Percentiles rank a stretch among this genome's conserved stretches.
Conservation (phyloP, 2,329 filamentous ascomycete species). For the Monosporascus sp. region DNA sequence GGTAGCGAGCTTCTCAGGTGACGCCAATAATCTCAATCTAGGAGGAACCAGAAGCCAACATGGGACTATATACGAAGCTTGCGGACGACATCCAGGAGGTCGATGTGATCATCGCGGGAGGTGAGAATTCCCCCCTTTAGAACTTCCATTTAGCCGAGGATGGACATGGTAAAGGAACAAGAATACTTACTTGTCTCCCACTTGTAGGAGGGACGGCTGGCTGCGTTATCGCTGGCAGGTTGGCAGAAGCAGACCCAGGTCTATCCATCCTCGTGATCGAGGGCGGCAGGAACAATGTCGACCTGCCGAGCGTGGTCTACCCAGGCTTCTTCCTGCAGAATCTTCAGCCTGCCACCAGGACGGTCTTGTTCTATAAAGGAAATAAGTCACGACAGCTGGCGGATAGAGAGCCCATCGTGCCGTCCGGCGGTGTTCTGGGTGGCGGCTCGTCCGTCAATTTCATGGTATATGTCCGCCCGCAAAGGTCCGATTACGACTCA, state of each 20-base stretch:
- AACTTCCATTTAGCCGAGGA: not conserved
- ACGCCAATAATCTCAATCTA: too few relatives aligned
- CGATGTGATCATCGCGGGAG: slow-evolving; percentile 6
- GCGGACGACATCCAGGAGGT: slow-evolving; percentile 2
- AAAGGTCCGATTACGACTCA: slow-evolving; percentile 18
- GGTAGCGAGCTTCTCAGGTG: too few relatives aligned
- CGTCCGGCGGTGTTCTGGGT: slow-evolving; percentile 39
- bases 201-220: slow-evolving; percentile 11
- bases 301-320: slow-evolving; percentile 19
- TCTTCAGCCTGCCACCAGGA: slow-evolving; percentile 37
- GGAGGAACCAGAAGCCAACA: not conserved
- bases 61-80: slow-evolving; percentile 2
- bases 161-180: too few relatives aligned
- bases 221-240: slow-evolving; percentile 11
- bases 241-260: slow-evolving; percentile 10
- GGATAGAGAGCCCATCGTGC: slow-evolving; percentile 33
- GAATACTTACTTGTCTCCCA: not conserved
- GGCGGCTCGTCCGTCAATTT: slow-evolving; percentile 44
- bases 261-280: slow-evolving; percentile 14
- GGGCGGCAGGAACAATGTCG: slow-evolving; percentile 10
- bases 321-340: slow-evolving; percentile 44
- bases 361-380: slow-evolving; percentile 38
- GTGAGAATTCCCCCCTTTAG: not conserved
- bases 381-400: slow-evolving; percentile 29
- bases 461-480: slow-evolving; percentile 29